These are phyloP conservation scores for Metschnikowia santaceciliae DNA, from an alignment of 805 yeast genomes.

Conservation along the genomic window DNA sequence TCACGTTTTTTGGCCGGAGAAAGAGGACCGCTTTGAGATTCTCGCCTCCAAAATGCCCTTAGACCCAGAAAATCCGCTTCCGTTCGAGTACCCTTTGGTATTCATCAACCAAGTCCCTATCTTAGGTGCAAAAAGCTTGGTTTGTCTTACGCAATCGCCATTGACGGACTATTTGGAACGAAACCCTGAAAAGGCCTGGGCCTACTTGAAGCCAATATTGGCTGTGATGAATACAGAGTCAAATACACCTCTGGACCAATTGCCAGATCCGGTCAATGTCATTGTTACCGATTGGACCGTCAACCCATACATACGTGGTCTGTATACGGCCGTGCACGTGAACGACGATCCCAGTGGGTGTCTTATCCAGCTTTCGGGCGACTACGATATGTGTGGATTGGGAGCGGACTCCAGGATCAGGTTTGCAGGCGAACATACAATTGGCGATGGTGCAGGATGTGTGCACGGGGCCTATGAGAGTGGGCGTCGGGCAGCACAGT, in stretches of 20 bases:
- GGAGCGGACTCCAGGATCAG: conserved; percentile 55
- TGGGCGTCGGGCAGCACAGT: conserved; percentile 55
- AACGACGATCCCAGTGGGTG: conserved; percentile 67
- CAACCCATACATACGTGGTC: conserved; percentile 77
- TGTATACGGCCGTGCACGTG: conserved; percentile 69
- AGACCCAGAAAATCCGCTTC: conserved; percentile 29
- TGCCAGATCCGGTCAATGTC: conserved; percentile 33
- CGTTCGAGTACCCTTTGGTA: conserved; percentile 58
- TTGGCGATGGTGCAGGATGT: conserved; percentile 83
- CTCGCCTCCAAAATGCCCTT: conserved; percentile 4
- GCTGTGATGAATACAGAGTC: not conserved
- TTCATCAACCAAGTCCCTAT: conserved; percentile 51
- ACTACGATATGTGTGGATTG: conserved; percentile 25
- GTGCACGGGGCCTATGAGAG: conserved; percentile 88
- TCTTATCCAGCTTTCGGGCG: conserved; percentile 55
- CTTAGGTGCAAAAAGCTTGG: conserved; percentile 38
- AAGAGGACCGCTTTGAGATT: conserved; percentile 24
- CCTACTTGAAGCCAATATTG: conserved; percentile 53
- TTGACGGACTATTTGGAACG: conserved; percentile 58
- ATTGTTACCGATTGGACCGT: conserved; percentile 66
- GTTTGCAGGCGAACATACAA: conserved; percentile 91
- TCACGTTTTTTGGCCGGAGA: conserved; percentile 53
- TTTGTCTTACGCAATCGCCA: conserved; percentile 69
- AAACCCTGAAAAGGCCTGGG: conserved; percentile 52
- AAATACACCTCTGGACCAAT: not conserved